Base-by-base conservation (phyloP, 2,329 filamentous ascomycete species). In the Aspergillus quadrilineatus region DNA sequence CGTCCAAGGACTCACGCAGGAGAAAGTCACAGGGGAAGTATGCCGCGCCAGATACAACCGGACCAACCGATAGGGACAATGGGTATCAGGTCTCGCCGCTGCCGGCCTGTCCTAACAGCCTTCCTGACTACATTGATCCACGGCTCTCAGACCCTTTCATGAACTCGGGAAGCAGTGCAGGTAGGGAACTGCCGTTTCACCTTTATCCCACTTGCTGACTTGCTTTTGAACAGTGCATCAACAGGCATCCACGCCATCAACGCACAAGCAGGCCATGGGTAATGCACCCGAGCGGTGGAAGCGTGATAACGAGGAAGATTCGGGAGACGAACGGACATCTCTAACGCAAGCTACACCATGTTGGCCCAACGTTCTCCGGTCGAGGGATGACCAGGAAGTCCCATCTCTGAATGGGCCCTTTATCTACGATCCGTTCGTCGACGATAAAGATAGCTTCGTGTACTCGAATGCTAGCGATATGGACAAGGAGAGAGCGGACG, bases 1-100 rank as follows among this genome's bases (percentile, higher is more conserved):
- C 81, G 49, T 82, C 86, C 56, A 96, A 94, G 71, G 87, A 92
- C 67, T 80, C 82, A 67, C 91, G 86, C 70, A 84, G 84, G 64
- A 72, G 77, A 53, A 73, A 65, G 57, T 56, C 61, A 8, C 65
- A 64, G 17, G 60, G 52, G 10, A 64, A 60, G 34, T 15, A 43
- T 14, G 15, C 37, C 12, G 44, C 54, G 12, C 55, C 59, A 28
- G 47, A 54, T 12, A 53, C 49, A 14, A 10, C 43, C 2, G 44
- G 46, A n/a, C 32, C 51, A 28, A 45, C 48, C 9, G 55, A 57
- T 12, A 63, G 49, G 54, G 36, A n/a, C 49, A 6, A 46, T 49
- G 57, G 43, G 22, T 8, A 53, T 14, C 50, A 54, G 8, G 17
- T 50, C 30, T 45, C 58, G 2, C 30, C 53, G 51, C 30, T 22